A percentile compares a stretch with the other conserved stretches of the same genome.
phyloP scores from a whole-genome alignment of 495 filamentous ascomycete genomes.

The Hypoxylon lienhwacheense region DNA sequence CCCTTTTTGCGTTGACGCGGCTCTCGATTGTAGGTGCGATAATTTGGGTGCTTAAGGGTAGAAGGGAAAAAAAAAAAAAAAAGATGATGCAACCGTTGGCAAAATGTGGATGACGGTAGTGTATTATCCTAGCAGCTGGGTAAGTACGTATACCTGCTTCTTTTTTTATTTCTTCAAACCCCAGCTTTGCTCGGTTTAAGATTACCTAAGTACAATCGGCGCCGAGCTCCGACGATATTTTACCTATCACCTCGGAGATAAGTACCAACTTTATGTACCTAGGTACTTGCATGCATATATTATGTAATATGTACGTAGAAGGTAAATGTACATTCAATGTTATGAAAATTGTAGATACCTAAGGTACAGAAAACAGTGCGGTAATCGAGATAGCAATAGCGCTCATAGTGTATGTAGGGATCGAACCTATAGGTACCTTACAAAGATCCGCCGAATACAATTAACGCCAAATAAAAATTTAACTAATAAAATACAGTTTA shows the following conservation, averaged over 20 bases:
- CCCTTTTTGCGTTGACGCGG: not conserved
- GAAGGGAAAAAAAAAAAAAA: not conserved
- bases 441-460: no score
- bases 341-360: no score
- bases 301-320: no score
- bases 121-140: not conserved
- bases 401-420: no score
- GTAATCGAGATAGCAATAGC: no score
- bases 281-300: no score
- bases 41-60: not conserved
- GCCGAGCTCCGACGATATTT: conserved; percentile 29
- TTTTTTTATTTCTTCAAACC: conserved; percentile 18
- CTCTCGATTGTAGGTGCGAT: not conserved
- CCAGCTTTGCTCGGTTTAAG: conserved; percentile 32
- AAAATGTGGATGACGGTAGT: conserved; percentile 23
- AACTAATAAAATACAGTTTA: no score
- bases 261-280: no score
- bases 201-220: conserved; percentile 28
- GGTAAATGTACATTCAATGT: no score
- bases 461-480: no score
- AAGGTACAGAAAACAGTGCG: no score
- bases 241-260: conserved; percentile 26
- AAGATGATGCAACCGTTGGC: conserved; percentile 35
- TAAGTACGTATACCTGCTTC: conserved; percentile 3
- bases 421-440: no score